Conservation (phyloP, 164 flowering plant genomes). For the Euptelea pleiosperma region DNA sequence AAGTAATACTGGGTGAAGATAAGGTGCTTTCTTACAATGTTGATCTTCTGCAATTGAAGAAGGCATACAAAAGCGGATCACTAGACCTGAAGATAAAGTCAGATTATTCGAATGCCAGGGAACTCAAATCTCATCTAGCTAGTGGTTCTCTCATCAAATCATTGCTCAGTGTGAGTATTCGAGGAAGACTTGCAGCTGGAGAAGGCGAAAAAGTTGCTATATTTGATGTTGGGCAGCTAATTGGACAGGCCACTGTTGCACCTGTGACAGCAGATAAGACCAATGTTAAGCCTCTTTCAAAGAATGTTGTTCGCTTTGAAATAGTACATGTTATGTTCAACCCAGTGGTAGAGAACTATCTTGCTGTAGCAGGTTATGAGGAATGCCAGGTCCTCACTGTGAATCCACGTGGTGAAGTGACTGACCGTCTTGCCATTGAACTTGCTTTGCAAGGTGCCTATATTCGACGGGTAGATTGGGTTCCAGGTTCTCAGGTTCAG, state of each 20-base stretch:
- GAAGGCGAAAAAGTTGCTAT: conserved; percentile 97
- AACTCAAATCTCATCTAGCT: conserved; percentile 76
- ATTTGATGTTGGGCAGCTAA: conserved; percentile 93
- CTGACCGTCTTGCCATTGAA: conserved; percentile 93
- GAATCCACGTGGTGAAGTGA: conserved; percentile 94
- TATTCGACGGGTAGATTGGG: conserved; percentile 88
- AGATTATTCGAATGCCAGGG: conserved; percentile 90
- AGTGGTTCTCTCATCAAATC: conserved; percentile 92
- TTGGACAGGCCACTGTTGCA: conserved; percentile 87
- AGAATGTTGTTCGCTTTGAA: conserved; percentile 94
- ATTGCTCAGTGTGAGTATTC: conserved; percentile 77
- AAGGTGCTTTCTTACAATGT: conserved; percentile 58
- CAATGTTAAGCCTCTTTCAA: conserved; percentile 93
- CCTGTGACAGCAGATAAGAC: conserved; percentile 95
- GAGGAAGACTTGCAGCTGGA: conserved; percentile 97
- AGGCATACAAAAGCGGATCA: conserved; percentile 96
- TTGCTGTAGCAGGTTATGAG: conserved; percentile 96
- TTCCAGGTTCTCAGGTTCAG: conserved; percentile 96
- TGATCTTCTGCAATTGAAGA: conserved; percentile 87
- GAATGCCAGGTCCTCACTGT: conserved; percentile 94
- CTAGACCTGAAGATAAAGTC: conserved; percentile 89
- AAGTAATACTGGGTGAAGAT: conserved; percentile 58
- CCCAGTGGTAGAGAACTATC: conserved; percentile 80
- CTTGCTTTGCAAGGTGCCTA: conserved; percentile 95
- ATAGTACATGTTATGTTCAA: conserved; percentile 85